These are phyloP conservation scores for Rhizopus arrhizus DNA, from an alignment of 371 early-diverging fungal species.

Conservation along the genomic window DNA sequence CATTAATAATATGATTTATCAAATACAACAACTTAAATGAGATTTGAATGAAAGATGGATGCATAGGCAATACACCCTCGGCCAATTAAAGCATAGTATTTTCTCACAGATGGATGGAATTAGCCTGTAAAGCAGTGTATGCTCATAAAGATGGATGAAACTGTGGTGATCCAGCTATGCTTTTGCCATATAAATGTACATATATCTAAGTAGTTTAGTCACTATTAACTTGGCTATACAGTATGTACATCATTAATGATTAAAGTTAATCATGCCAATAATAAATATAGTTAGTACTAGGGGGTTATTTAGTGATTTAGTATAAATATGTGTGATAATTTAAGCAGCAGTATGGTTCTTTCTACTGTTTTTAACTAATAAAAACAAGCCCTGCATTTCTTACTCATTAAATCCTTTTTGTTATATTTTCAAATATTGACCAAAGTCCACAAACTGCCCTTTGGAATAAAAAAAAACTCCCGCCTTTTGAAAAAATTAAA, in stretches of 20 bases:
- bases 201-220: constrained; percentile 5
- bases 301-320: no score
- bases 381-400: background rate
- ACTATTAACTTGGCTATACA: constrained; percentile 4
- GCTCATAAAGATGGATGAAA: constrained; percentile 1
- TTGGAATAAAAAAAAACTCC: constrained; percentile 1
- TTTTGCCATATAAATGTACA: constrained; percentile 1
- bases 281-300: constrained; percentile 4
- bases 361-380: constrained; percentile 2
- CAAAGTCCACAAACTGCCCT: constrained; percentile 4
- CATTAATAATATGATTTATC: no score
- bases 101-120: constrained; percentile 1
- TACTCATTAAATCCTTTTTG: constrained; percentile 3
- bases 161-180: background rate
- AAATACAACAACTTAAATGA: no score
- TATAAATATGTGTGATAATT: background rate
- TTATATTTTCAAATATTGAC: constrained; percentile 1
- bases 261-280: background rate
- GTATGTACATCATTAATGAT: constrained; percentile 4
- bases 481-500: no score
- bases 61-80: no score
- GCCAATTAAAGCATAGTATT: no score
- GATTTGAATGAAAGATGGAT: no score
- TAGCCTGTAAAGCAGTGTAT: constrained; percentile 5
- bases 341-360: constrained; percentile 3